phyloP scores from a whole-genome alignment of 2,329 filamentous ascomycete species.

The Aspergillus thermomutatus region DNA sequence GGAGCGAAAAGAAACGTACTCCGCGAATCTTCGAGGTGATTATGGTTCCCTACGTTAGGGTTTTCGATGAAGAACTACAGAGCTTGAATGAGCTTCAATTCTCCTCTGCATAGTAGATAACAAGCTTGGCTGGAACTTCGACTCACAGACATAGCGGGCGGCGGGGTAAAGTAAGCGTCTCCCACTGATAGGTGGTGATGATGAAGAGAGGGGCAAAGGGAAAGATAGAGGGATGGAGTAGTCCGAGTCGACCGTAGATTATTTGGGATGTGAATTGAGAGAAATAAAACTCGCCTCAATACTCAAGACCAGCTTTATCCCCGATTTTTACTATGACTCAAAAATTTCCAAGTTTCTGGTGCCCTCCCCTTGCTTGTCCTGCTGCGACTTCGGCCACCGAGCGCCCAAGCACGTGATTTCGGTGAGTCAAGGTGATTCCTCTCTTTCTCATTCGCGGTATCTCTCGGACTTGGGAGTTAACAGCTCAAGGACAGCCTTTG shows the following conservation, averaged over 20 bases:
- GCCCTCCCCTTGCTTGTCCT: not conserved
- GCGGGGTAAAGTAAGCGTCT: conserved; percentile 15
- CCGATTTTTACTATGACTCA: not conserved
- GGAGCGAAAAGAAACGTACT: conserved; percentile 53
- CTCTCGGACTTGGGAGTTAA: not conserved
- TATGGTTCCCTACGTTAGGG: conserved; percentile 72
- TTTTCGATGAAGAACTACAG: conserved; percentile 72
- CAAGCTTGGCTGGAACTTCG: conserved; percentile 3
- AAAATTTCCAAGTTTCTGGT: not conserved
- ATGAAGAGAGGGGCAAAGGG: not conserved
- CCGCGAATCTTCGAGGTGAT: conserved; percentile 75
- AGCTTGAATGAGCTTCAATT: conserved; percentile 6
- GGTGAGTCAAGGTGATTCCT: conserved; percentile 14
- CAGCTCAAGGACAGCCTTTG: not conserved
- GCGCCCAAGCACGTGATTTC: conserved; percentile 24
- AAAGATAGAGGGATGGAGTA: not conserved
- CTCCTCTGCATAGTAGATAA: not conserved
- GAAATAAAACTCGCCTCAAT: not conserved
- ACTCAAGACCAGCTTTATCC: not conserved
- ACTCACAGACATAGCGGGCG: conserved; percentile 35
- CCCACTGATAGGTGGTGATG: not conserved
- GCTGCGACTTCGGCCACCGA: not conserved
- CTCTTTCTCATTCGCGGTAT: not conserved
- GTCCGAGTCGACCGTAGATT: not conserved
- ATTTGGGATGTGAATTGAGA: not conserved